Evolutionary conservation across 108 stramenopile genomes (phyloP).

Genomic region (Cyclotella atomus): DNA sequence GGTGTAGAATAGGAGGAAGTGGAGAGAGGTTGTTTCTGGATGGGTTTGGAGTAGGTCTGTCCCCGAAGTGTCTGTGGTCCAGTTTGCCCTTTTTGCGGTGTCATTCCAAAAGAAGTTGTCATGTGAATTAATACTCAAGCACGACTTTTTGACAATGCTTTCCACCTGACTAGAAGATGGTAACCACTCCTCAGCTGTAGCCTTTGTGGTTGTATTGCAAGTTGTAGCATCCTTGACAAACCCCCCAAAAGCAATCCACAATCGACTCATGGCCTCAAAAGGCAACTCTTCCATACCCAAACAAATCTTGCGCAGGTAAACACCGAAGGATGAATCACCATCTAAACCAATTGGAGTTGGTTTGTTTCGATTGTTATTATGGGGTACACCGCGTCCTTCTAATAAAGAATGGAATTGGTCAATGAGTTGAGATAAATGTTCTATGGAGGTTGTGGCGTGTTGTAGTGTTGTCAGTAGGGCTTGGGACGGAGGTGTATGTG

Average conservation of each 20-base stretch:
- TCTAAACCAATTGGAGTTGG: constrained; percentile 18
- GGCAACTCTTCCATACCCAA: constrained; percentile 82
- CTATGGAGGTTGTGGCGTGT: constrained; percentile 32
- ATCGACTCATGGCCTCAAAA: constrained; percentile 66
- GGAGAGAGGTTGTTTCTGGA: constrained; percentile 83
- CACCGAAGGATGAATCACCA: constrained; percentile 65
- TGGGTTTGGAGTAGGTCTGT: constrained; percentile 43
- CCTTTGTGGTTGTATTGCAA: neutral
- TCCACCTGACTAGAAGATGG: constrained; percentile 49
- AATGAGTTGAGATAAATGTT: constrained; percentile 33
- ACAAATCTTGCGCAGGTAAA: constrained; percentile 73
- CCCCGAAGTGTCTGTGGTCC: neutral
- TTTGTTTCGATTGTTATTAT: neutral
- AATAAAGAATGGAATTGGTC: constrained; percentile 37
- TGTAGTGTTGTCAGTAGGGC: constrained; percentile 17
- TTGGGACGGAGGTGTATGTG: constrained; percentile 27
- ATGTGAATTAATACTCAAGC: constrained; percentile 28
- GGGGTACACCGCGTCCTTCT: constrained; percentile 13
- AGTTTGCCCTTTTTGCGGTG: neutral
- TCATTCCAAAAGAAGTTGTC: neutral
- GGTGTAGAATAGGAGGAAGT: constrained; percentile 83
- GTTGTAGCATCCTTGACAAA: constrained; percentile 35
- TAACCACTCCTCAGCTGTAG: constrained; percentile 13
- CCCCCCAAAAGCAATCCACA: constrained; percentile 59
- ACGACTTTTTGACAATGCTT: constrained; percentile 34